phyloP scores from a whole-genome alignment of 176 grass and related monocot species.

The Phragmites australis region DNA sequence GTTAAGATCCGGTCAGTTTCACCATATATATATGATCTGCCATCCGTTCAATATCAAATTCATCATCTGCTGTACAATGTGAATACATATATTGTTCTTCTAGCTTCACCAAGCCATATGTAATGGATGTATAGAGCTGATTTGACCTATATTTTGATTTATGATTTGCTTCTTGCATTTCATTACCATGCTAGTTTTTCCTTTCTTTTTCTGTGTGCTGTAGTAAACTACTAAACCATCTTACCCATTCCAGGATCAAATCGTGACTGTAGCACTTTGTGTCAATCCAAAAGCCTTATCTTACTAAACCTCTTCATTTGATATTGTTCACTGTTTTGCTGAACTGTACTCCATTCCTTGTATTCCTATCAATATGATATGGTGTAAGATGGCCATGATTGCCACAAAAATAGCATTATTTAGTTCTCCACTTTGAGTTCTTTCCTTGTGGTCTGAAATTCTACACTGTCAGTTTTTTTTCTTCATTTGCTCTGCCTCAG shows the following conservation, averaged over 20 bases:
- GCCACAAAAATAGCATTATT: not conserved
- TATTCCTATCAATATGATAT: conserved; percentile 7
- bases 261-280: not conserved
- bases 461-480: not conserved
- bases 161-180: not conserved
- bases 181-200: not conserved
- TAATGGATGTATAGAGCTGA: not conserved
- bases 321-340: not conserved
- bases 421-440: not conserved
- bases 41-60: not conserved
- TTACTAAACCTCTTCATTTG: not conserved
- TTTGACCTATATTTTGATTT: not conserved
- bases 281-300: not conserved
- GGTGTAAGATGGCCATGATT: not conserved
- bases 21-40: not conserved
- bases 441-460: not conserved
- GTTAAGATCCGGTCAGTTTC: conserved; percentile 7
- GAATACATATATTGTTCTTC: not conserved
- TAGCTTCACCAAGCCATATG: not conserved
- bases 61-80: not conserved
- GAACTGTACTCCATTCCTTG: not conserved
- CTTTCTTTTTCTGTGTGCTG: not conserved
- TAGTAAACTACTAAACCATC: not conserved
- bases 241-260: not conserved
- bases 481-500: not conserved